Conservation (phyloP, 345 rosid genomes). For the Rhodomyrtus tomentosa region DNA sequence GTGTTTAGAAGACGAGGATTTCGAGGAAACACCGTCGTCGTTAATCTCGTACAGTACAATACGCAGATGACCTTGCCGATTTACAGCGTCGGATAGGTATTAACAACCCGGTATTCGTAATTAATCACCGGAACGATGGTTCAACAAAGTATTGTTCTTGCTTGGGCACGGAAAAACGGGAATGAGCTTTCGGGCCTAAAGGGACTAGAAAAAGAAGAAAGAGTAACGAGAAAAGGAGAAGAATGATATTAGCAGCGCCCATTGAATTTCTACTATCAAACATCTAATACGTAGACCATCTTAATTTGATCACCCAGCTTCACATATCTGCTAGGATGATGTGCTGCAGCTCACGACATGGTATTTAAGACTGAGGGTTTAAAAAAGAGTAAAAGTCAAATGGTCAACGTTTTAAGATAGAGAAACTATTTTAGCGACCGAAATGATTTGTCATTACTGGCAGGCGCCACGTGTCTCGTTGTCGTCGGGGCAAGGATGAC, state of each 20-base stretch:
- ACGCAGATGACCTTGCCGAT: not conserved
- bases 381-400: not conserved
- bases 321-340: fast-evolving
- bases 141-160: not conserved
- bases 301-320: not conserved
- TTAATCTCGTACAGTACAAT: not conserved
- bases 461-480: fast-evolving
- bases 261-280: not conserved
- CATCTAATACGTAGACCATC: not conserved
- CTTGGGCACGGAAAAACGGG: not conserved
- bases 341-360: not conserved
- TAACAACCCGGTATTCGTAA: not conserved
- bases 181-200: not conserved
- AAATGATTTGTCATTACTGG: too few species aligned
- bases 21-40: not conserved
- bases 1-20: not conserved
- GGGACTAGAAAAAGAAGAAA: not conserved
- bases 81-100: not conserved
- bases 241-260: not conserved
- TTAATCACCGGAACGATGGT: too few species aligned
- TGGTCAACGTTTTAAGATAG: not conserved
- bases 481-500: fast-evolving
- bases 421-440: fast-evolving
- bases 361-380: fast-evolving
- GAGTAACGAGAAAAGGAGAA: not conserved